A percentile compares a stretch with the other conserved stretches of the same genome.
These are phyloP conservation scores for Arachis hypogaea DNA, from an alignment of 306 rosid species.

Conservation along the genomic window DNA sequence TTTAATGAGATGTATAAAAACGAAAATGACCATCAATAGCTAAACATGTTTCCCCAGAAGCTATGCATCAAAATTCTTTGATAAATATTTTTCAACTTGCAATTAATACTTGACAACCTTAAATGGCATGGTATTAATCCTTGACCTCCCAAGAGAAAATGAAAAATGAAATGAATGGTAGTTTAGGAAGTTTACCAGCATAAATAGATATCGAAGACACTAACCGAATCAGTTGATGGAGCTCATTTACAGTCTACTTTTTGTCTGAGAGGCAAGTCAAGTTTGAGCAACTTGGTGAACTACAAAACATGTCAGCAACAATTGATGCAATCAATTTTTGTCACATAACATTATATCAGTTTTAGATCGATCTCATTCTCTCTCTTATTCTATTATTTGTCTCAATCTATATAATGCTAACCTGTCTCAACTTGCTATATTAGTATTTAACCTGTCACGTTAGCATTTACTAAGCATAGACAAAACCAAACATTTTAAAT, in stretches of 20 bases:
- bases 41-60: background rate
- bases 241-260: slow-evolving; percentile 52
- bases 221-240: slow-evolving; percentile 44
- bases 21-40: slow-evolving; percentile 1
- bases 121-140: background rate
- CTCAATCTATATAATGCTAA: too few species aligned
- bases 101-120: background rate
- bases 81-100: background rate
- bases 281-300: slow-evolving; percentile 86
- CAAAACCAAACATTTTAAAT: too few species aligned
- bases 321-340: slow-evolving; percentile 25
- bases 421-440: too few species aligned
- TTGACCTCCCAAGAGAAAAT: background rate
- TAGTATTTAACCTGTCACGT: too few species aligned
- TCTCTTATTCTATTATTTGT: too few species aligned
- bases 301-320: slow-evolving; percentile 45
- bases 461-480: too few species aligned
- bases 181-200: slow-evolving; percentile 5
- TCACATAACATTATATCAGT: too few species aligned
- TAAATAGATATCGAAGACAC: slow-evolving; percentile 12
- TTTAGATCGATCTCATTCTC: too few species aligned
- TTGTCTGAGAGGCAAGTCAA: slow-evolving; percentile 58
- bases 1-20: background rate
- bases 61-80: background rate
- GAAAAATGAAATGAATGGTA: background rate